Percentiles rank a stretch among this genome's conserved stretches.
Evolutionary conservation across 768 basidiomycete genomes (phyloP).

Genomic region (Boletus sp.): DNA sequence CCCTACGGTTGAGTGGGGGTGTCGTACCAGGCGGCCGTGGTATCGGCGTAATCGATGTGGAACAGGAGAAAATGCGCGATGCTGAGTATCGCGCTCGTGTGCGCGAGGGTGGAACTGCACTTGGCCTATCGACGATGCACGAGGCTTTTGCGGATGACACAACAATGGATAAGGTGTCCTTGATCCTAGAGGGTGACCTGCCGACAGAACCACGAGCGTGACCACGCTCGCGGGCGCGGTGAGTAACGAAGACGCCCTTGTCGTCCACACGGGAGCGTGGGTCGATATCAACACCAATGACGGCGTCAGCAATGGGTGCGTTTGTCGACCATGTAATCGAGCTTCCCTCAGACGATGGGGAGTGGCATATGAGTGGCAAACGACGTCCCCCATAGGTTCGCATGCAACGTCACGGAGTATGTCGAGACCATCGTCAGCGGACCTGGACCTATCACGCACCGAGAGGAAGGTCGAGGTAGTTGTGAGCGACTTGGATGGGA

Average conservation of each 20-base stretch:
- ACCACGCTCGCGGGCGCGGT: conserved; percentile 7
- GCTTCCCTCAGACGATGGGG: conserved; percentile 19
- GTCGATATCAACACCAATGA: background rate
- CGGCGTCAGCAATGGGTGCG: conserved; percentile 3
- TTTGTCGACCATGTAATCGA: conserved; percentile 25
- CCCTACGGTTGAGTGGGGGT: conserved; percentile 14
- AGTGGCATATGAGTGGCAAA: conserved; percentile 4
- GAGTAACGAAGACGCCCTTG: conserved; percentile 10
- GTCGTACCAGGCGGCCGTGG: conserved; percentile 32
- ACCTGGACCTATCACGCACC: background rate
- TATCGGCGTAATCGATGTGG: conserved; percentile 22
- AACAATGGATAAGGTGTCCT: conserved; percentile 1
- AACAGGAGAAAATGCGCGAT: conserved; percentile 24
- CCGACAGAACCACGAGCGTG: background rate
- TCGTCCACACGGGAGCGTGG: background rate
- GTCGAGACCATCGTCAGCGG: conserved; percentile 2
- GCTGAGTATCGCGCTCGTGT: conserved; percentile 6
- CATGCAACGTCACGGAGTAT: background rate
- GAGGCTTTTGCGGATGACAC: background rate
- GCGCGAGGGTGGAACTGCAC: background rate
- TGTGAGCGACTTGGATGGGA: background rate
- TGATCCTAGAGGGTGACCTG: background rate
- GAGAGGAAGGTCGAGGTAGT: background rate
- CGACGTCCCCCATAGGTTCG: background rate
- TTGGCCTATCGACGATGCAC: background rate